Evolutionary conservation across 2,329 filamentous ascomycete species (phyloP).

Genomic region (Talaromyces verruculosus): DNA sequence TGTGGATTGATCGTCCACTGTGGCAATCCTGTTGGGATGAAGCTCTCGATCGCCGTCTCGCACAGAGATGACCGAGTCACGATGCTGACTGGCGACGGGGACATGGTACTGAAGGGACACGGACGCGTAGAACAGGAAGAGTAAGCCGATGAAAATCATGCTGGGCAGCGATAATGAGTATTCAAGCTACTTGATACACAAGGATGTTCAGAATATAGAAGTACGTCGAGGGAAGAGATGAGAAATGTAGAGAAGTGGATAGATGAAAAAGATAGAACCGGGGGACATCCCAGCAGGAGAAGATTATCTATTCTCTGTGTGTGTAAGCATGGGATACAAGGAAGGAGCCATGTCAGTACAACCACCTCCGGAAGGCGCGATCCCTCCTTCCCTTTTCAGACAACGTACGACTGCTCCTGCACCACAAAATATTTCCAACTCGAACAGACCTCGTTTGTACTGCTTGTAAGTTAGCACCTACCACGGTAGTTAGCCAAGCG

Average conservation of each 20-base stretch:
- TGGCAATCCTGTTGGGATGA: conserved; percentile 14
- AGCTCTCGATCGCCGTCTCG: not conserved
- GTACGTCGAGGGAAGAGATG: not conserved
- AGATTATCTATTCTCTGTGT: not conserved
- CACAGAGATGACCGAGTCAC: not conserved
- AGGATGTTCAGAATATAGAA: not conserved
- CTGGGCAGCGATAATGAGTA: conserved; percentile 4
- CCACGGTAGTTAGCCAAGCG: conserved; percentile 35
- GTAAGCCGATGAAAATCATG: conserved; percentile 13
- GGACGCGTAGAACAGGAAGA: conserved; percentile 1
- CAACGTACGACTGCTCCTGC: not conserved
- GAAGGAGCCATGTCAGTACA: not conserved
- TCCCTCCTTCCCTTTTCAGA: not conserved
- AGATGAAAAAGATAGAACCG: not conserved
- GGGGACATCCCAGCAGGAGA: not conserved
- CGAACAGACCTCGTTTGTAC: not conserved
- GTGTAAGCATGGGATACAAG: not conserved
- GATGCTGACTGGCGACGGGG: not conserved
- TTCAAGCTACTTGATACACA: conserved; percentile 1
- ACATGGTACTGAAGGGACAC: conserved; percentile 5
- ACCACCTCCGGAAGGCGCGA: not conserved
- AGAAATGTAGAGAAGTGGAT: not conserved
- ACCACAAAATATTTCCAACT: not conserved
- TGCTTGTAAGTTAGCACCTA: not conserved
- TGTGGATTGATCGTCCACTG: not conserved